A percentile compares a stretch with the other conserved stretches of the same genome.
These are phyloP conservation scores for Amaranthus cruentus DNA, from an alignment of 148 eudicot genomes.

Conservation along the genomic window DNA sequence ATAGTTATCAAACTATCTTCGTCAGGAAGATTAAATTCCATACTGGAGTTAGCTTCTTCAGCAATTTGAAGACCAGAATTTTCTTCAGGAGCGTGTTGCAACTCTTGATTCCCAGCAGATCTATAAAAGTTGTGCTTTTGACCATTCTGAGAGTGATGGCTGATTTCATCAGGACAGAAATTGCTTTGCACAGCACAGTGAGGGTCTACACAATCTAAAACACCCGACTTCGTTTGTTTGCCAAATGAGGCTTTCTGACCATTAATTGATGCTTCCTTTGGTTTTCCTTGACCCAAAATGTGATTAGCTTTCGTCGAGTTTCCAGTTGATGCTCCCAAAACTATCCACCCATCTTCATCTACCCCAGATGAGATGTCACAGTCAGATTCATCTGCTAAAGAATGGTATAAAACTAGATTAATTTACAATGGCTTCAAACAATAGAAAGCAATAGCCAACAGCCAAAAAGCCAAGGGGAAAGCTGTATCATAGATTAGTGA, in stretches of 20 bases:
- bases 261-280: constrained; percentile 9
- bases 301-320: background rate
- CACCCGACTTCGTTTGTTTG: background rate
- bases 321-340: constrained; percentile 13
- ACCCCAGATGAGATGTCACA: constrained; percentile 14
- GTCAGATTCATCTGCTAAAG: constrained; percentile 13
- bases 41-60: constrained; percentile 17
- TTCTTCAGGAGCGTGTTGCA: constrained; percentile 10
- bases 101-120: background rate
- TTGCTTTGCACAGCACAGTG: background rate
- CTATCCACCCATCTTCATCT: constrained; percentile 10
- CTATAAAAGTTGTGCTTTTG: constrained; percentile 7
- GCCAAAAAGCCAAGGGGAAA: background rate
- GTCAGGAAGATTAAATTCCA: constrained; percentile 27
- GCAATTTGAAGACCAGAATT: background rate
- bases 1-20: constrained; percentile 32
- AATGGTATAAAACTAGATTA: background rate
- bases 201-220: background rate
- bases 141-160: background rate
- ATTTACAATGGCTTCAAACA: background rate
- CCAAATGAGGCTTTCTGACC: background rate
- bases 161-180: background rate
- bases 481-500: background rate
- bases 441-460: background rate
- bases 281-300: background rate